Conservation (phyloP, 176 grass and related monocot species). For the Zizania latifolia region DNA sequence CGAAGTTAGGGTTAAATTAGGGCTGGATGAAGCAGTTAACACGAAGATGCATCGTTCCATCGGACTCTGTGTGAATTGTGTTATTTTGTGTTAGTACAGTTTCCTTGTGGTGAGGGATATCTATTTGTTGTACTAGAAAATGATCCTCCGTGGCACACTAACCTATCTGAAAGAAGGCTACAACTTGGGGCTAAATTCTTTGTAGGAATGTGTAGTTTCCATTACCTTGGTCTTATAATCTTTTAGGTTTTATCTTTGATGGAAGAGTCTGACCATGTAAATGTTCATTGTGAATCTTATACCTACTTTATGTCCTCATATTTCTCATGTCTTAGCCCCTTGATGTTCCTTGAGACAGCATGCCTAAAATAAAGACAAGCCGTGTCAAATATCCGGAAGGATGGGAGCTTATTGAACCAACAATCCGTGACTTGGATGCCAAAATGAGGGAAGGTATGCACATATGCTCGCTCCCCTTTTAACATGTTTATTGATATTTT, state of each 20-base stretch:
- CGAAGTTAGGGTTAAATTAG: no score
- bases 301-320: not conserved
- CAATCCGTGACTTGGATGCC: constrained; percentile 73
- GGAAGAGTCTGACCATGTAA: not conserved
- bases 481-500: not conserved
- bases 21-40: not conserved
- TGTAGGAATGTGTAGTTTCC: not conserved
- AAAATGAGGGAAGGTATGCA: constrained; percentile 84
- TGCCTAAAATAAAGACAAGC: constrained; percentile 89
- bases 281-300: not conserved
- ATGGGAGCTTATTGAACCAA: constrained; percentile 89
- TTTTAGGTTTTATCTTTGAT: not conserved
- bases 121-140: not conserved
- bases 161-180: not conserved
- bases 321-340: not conserved
- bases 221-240: not conserved
- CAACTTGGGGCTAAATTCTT: not conserved
- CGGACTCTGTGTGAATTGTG: not conserved
- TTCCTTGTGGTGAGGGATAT: not conserved
- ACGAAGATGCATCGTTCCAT: not conserved
- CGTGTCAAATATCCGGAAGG: constrained; percentile 76
- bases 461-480: not conserved
- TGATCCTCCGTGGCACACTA: not conserved
- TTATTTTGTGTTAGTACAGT: not conserved
- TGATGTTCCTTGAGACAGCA: not conserved